Evolutionary conservation across 495 filamentous ascomycete species (phyloP).

Genomic region (Margaritispora aquatica): DNA sequence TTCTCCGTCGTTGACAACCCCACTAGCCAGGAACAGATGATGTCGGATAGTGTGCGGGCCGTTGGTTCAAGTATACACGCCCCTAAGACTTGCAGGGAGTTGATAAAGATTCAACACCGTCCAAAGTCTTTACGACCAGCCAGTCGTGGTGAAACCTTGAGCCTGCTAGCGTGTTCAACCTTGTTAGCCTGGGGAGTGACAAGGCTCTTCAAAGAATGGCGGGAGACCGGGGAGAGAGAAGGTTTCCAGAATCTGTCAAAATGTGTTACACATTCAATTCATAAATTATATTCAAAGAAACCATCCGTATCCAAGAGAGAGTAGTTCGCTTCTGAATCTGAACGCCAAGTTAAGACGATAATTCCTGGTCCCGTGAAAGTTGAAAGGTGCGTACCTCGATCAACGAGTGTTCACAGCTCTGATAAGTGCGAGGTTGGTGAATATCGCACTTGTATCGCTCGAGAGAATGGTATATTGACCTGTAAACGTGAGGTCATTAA

Average conservation of each 20-base stretch:
- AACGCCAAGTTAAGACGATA: too few relatives aligned
- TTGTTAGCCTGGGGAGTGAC: background rate
- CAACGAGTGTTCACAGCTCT: too few relatives aligned
- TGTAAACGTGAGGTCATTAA: background rate
- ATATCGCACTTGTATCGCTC: background rate
- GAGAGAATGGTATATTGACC: background rate
- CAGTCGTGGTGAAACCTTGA: background rate
- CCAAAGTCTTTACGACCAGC: background rate
- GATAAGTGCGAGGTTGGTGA: too few relatives aligned
- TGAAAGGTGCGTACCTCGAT: too few relatives aligned
- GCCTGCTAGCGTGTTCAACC: background rate
- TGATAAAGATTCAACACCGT: background rate
- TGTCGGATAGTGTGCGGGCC: background rate
- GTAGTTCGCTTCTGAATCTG: too few relatives aligned
- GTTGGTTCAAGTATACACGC: background rate
- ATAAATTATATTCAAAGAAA: too few relatives aligned
- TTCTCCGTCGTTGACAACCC: background rate
- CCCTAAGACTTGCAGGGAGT: background rate
- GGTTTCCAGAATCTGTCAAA: too few relatives aligned
- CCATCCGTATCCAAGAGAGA: too few relatives aligned
- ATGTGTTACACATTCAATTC: too few relatives aligned
- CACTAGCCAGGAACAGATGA: background rate
- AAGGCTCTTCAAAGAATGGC: too few relatives aligned
- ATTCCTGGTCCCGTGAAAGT: too few relatives aligned
- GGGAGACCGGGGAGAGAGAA: background rate